Percentiles rank a stretch among this genome's conserved stretches.
Conservation (phyloP, 495 filamentous ascomycete genomes). For the Hyaloscypha hepaticicola region DNA sequence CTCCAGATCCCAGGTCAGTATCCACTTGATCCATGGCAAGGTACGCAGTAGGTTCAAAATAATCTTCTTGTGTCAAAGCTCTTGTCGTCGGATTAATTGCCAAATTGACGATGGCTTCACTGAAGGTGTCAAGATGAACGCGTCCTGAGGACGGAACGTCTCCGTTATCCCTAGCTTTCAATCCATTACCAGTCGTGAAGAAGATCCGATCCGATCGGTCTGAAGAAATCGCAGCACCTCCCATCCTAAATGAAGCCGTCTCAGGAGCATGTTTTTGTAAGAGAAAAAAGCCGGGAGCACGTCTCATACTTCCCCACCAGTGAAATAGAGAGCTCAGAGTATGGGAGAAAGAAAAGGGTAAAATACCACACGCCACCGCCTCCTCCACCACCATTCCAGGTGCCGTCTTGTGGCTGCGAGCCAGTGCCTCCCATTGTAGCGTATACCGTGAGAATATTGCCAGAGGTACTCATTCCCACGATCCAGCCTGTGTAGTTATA, state of each 20-base stretch:
- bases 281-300: no score
- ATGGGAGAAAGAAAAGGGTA: background rate
- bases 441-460: constrained; percentile 19
- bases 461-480: constrained; percentile 31
- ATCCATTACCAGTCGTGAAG: constrained; percentile 37
- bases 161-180: constrained; percentile 36
- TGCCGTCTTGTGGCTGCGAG: constrained; percentile 28
- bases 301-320: no score
- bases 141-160: constrained; percentile 38
- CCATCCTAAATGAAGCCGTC: no score
- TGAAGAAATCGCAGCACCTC: background rate
- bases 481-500: constrained; percentile 36
- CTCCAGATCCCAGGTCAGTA: constrained; percentile 39
- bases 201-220: constrained; percentile 35
- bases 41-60: constrained; percentile 37
- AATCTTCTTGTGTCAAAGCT: constrained; percentile 30
- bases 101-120: constrained; percentile 27
- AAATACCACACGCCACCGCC: constrained; percentile 24
- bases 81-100: constrained; percentile 20
- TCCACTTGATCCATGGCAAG: constrained; percentile 31
- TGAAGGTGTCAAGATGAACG: constrained; percentile 29
- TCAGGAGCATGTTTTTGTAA: no score
- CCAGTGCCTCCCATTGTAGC: constrained; percentile 17
- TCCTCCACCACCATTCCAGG: constrained; percentile 30
- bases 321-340: background rate